phyloP scores from a whole-genome alignment of 352 stramenopile genomes.

The Phytopythium mirpurense region DNA sequence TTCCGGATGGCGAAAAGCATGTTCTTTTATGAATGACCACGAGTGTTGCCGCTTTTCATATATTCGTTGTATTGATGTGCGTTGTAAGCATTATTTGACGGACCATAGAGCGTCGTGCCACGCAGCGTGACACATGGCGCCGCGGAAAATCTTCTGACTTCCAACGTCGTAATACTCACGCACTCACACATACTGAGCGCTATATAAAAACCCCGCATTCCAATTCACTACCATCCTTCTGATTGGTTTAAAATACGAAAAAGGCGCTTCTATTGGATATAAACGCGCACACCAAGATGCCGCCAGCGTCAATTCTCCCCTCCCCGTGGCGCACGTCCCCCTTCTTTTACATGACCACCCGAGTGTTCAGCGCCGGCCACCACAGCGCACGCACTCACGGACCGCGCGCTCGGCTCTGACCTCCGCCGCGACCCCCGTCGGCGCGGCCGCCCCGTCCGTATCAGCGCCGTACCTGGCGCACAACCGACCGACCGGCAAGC shows the following conservation, averaged over 20 bases:
- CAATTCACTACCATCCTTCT: too few species aligned
- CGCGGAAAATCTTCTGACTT: slow-evolving; percentile 1
- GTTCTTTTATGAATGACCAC: too few species aligned
- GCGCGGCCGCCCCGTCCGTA: too few species aligned
- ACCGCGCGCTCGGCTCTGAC: too few species aligned
- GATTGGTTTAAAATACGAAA: neutral
- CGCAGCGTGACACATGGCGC: neutral
- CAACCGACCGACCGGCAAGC: too few species aligned
- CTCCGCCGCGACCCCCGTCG: too few species aligned
- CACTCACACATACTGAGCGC: neutral
- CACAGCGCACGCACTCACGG: neutral
- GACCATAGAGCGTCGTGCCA: neutral
- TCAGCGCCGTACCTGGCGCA: too few species aligned
- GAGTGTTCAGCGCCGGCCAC: neutral
- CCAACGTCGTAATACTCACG: neutral
- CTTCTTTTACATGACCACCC: neutral
- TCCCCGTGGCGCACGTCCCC: neutral
- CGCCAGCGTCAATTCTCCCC: neutral
- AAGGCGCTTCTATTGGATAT: neutral
- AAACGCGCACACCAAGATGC: neutral
- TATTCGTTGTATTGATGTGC: neutral
- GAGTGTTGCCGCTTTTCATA: too few species aligned
- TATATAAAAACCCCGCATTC: neutral
- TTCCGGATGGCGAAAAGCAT: too few species aligned
- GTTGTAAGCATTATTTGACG: neutral